Evolutionary conservation across 2,329 filamentous ascomycete genomes (phyloP), one percentile per base, ranked within the genome.

Genomic region (Trichoderma hamatum): DNA sequence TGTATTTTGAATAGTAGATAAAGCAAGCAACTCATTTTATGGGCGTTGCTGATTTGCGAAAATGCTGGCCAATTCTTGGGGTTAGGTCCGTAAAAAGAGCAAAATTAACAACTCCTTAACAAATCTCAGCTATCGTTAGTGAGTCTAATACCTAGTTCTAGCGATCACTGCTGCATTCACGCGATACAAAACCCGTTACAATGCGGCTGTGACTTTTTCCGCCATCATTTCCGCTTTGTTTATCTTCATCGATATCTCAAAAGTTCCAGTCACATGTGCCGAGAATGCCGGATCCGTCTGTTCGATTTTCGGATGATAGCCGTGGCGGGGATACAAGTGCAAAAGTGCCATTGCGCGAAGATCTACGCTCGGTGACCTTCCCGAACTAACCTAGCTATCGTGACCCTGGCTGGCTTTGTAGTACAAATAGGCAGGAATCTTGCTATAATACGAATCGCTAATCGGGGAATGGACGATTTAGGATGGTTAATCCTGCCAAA

Each of bases 231-330:
- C 3, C 26, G 11, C 11, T 9, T 32, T 4, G 30, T 21, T 11
- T n/a, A 39, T 51, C 24, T 30, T 28, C n/a, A 14, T 55, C 30
- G 13, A 10, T 16, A 55, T 16, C 16, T 64, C 61, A 64, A 64
- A 64, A 64, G 61, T 64, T 55, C 61, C 61, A 55, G 10, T 14
- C 19, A 21, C 54, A n/a, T 9, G 61, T 64, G 61, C 61, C 61
- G 61, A 64, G 19, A 55, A 43, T 64, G 61, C 61, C 61, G 49
- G 46, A 30, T 43, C 49, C 26, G 21, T 28, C 26, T 64, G 13
- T 21, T n/a, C 21, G 49, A 55, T 63, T 39, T 11, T 49, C 61
- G 24, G 21, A 28, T 54, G 19, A 55, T 64, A 9, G n/a, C n/a
- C 24, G 5, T 30, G 55, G 34, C n/a, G 61, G 28, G 46, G 49